Evolutionary conservation across 108 stramenopile species (phyloP), one percentile per base, ranked within the genome.

Genomic region (Cyclotella choctawhatcheeana): DNA sequence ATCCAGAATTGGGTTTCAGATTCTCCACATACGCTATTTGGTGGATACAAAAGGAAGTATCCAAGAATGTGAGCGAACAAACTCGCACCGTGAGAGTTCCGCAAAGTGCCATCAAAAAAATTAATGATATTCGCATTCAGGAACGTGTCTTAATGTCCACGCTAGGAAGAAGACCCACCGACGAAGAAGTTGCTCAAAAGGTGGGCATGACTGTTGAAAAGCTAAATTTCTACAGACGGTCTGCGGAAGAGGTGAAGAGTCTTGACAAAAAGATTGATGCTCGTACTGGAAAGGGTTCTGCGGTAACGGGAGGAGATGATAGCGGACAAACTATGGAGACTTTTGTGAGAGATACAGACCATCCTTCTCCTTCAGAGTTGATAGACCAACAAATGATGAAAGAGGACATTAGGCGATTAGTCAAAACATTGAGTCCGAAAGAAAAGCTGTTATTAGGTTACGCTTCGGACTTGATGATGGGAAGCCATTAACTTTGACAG

Each of bases 1-100:
- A 95, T 86, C 92, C 92, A 5, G 85, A 82, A 29, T 64, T 85
- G 26, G 92, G 92, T 30, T 92, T 92, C 69, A 86, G 86, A 27
- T 92, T 95, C 64, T 90, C 87, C 22, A 93, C 91, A 13, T 95
- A 95, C 80, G 89, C 92, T 14, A 75, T 89, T 53, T 95, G 91
- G 91, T 95, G 92, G 92, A 90, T 95, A 47, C 86, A 83, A 64
- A 90, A 91, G 70, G 77, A 88, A 40, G 76, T 96, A 13, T 53
- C 79, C 43, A 82, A 84, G 52, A 90, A 89, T 75, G 82, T 93
- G 2, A 84, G 79, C 5, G 87, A 88, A 70, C 88, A 92, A 50
- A 73, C 88, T 30, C 84, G 89, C 12, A 33, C 79, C 5, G 76
- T 94, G 5, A 84, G 91, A 16, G 72, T 94, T 17, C 93, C 93